Percentiles rank a stretch among this genome's conserved stretches.
These are phyloP conservation scores for Rhizophagus prolifer DNA, from an alignment of 192 early-diverging fungal genomes.

Conservation along the genomic window DNA sequence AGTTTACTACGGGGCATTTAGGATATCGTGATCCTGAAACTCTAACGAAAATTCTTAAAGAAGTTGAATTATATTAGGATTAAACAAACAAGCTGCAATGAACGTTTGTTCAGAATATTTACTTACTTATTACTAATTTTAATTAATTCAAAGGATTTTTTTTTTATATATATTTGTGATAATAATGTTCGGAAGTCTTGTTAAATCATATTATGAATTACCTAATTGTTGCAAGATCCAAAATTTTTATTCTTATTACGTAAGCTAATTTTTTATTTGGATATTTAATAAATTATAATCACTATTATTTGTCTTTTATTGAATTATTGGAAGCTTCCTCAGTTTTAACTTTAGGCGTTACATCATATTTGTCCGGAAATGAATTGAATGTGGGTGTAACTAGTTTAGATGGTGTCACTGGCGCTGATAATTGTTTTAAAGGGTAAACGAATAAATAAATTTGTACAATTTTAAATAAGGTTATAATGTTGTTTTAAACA, in stretches of 20 bases:
- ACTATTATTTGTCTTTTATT: neutral
- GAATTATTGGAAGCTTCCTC: neutral
- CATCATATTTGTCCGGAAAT: neutral
- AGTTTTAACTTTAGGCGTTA: neutral
- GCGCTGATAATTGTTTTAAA: neutral
- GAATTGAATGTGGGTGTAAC: neutral
- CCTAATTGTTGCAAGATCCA: too few relatives aligned
- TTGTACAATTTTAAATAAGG: neutral
- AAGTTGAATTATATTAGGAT: constrained; percentile 9
- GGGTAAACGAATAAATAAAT: neutral
- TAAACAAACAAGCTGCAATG: too few relatives aligned
- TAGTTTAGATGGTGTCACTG: neutral
- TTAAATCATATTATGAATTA: too few relatives aligned
- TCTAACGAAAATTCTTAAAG: constrained; percentile 8
- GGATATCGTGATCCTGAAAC: constrained; percentile 40
- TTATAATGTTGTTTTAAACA: neutral
- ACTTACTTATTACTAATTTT: too few relatives aligned
- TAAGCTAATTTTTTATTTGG: too few relatives aligned
- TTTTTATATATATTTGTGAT: too few relatives aligned
- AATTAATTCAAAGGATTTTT: too few relatives aligned
- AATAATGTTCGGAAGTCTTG: too few relatives aligned
- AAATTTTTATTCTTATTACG: too few relatives aligned
- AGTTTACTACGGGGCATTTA: constrained; percentile 50
- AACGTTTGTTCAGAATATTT: too few relatives aligned
- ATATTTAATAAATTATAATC: neutral